Evolutionary conservation across 2,329 filamentous ascomycete species (phyloP), one percentile per base, ranked within the genome.

Genomic region (Fusarium beomiforme): DNA sequence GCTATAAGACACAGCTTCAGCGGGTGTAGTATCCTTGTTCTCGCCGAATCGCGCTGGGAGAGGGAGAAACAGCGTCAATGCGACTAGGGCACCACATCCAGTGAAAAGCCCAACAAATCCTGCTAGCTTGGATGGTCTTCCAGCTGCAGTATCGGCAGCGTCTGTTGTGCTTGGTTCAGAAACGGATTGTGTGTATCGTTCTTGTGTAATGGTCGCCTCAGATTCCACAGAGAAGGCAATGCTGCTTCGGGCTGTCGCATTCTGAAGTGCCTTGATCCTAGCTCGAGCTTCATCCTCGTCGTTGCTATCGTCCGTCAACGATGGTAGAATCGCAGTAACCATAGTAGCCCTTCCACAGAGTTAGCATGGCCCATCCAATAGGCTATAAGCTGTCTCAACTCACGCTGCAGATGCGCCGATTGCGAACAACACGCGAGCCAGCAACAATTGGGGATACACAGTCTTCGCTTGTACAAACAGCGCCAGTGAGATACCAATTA

Each of bases 311-410:
- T 87, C 87, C 8, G 89, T 90, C 72, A 92, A 81, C 14, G 88
- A 91, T 3, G 96, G 96, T 26, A 99, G 85, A 47, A 97, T 94
- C 6, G 96, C 96, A 12, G 96, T 98, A 23, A 99, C 96, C 96
- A 99, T 99, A 2, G 96, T 98, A 17, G 94, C 88, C 8, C 88
- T 90, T 31, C 29, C 24, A 33, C 7, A 39, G 37, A 23, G 58
- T 75, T 58, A 78, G 70, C 47, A 59, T 49, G 47, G 26, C 23
- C 8, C 19, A 26, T 23, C 39, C 31, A 39, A 21, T 39, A 42
- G 26, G 14, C 16, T 29, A 34, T 16, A 14, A 41, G 33, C 16
- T 19, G 21, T 11, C 37, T 19, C 23, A 36, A 80, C 87, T 83
- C 78, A 95, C 86, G 93, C 90, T 24, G 95, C 96, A n/a, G 95